These are phyloP conservation scores for Aureobasidium sp. DNA, from an alignment of 2,329 filamentous ascomycete genomes.

Conservation along the genomic window DNA sequence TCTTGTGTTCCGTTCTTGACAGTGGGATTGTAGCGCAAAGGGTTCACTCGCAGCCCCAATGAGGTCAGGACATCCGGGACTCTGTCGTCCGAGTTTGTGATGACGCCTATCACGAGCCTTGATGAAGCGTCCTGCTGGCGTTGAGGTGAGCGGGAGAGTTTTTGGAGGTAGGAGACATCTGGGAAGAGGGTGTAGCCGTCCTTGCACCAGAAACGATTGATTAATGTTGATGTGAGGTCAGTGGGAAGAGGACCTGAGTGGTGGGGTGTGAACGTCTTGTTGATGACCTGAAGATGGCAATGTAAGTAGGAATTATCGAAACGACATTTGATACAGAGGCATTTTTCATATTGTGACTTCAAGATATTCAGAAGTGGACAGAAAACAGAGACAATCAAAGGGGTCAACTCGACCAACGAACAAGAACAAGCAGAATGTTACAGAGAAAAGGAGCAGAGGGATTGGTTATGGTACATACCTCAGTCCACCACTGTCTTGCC, in stretches of 20 bases:
- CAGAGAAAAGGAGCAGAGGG: not conserved
- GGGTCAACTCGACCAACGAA: not conserved
- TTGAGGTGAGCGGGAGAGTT: constrained; percentile 28
- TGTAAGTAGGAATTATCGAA: not conserved
- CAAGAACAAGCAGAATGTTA: not conserved
- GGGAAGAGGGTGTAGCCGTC: constrained; percentile 47
- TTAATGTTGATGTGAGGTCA: constrained; percentile 42
- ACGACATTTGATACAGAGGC: too few relatives aligned
- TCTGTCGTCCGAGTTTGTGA: constrained; percentile 59
- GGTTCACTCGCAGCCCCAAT: constrained; percentile 42
- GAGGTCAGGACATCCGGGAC: constrained; percentile 48
- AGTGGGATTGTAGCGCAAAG: constrained; percentile 21
- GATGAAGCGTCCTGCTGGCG: constrained; percentile 2
- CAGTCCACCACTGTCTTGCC: constrained; percentile 53
- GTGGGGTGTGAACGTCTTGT: constrained; percentile 42
- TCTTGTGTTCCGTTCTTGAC: constrained; percentile 24
- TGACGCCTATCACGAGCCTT: constrained; percentile 45
- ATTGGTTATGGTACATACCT: constrained; percentile 34
- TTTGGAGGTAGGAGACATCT: constrained; percentile 41
- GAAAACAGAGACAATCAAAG: too few relatives aligned
- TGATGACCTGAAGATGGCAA: constrained; percentile 41
- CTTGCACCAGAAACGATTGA: constrained; percentile 47
- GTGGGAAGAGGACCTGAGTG: not conserved
- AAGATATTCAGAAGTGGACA: too few relatives aligned
- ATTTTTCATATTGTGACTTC: too few relatives aligned